Base-by-base conservation (phyloP, 1,139 yeast species). In the Geotrichum fermentans region DNA sequence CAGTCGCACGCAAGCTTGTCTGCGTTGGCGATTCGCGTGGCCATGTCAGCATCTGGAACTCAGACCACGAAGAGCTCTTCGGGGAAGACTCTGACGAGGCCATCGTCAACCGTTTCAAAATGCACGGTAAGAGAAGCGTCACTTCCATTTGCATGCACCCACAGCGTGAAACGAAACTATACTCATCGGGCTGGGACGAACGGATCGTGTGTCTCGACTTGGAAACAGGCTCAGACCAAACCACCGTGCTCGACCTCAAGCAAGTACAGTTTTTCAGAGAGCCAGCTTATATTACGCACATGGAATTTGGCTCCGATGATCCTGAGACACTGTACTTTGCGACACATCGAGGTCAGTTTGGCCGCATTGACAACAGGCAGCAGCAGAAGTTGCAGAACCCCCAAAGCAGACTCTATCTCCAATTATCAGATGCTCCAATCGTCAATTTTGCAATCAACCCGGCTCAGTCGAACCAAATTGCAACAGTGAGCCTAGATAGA, bases 121-220 rank as follows among this genome's bases (percentile, higher is more conserved):
- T 43, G 26, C 46, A 43, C 18, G 20, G 34, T 33, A 35, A 34
- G 21, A 16, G 14, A 7, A 40, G 41, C 7, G 46, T 43, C 4
- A 18, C 46, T 8, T 18, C 40, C 14, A 43, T 43, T 7, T 16
- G 20, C 17, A 28, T 43, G 1, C 46, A 43, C 28, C 36, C 33
- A 3, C 13, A 26, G 10, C 22, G 6, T 11, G 36, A 30, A 13
- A 29, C 46, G 2, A 29, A 29, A 21, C 28, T 43, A 18, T 37
- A 36, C 20, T 36, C 46, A n/a, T 39, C 46, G 5, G 46, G 46
- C 14, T 35, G 46, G 36, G 46, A 43, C 24, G 46, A 20, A 10
- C n/a, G 21, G 6, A 43, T 43, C 2, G 22, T 22, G 10, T 17
- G 41, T n/a, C 24, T 43, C 4, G 46, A 43, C 17, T 16, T 43